These are phyloP conservation scores for Orbilia brochopaga DNA, from an alignment of 2,329 filamentous ascomycete species.

Conservation along the genomic window DNA sequence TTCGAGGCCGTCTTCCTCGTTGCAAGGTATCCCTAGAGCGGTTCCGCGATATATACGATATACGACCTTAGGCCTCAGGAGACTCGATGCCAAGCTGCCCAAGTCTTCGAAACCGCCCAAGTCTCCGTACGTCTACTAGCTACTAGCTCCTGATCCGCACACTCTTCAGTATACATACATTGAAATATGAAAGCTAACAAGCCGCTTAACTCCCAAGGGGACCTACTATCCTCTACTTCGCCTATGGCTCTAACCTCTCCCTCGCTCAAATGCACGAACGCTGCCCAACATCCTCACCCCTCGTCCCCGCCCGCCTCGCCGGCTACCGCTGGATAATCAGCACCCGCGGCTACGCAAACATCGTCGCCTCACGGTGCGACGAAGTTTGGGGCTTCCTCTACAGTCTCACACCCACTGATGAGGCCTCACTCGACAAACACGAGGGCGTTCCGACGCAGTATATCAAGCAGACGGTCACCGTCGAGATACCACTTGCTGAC, in stretches of 20 bases:
- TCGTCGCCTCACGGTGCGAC: conserved; percentile 60
- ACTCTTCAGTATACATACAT: too few species aligned
- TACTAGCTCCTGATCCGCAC: too few species aligned
- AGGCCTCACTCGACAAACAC: conserved; percentile 63
- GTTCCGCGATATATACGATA: too few species aligned
- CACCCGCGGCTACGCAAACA: conserved; percentile 61
- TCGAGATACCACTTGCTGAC: conserved; percentile 54
- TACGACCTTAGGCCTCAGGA: too few species aligned
- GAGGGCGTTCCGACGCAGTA: conserved; percentile 71
- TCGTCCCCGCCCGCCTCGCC: conserved; percentile 59
- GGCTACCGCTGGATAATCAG: conserved; percentile 62
- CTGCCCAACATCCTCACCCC: conserved; percentile 59
- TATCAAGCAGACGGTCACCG: conserved; percentile 61
- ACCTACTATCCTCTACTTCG: conserved; percentile 59
- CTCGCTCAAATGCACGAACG: conserved; percentile 61
- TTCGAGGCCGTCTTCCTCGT: too few species aligned
- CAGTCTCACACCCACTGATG: conserved; percentile 62
- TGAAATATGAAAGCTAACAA: too few species aligned
- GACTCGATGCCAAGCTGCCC: too few species aligned
- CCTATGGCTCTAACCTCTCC: conserved; percentile 62
- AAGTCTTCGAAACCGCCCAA: too few species aligned
- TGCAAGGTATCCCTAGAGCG: too few species aligned
- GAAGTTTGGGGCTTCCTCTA: conserved; percentile 66
- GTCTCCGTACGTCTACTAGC: too few species aligned
- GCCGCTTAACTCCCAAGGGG: too few species aligned